phyloP scores from a whole-genome alignment of 2,329 filamentous ascomycete genomes.

The Periglandula ipomoeae region DNA sequence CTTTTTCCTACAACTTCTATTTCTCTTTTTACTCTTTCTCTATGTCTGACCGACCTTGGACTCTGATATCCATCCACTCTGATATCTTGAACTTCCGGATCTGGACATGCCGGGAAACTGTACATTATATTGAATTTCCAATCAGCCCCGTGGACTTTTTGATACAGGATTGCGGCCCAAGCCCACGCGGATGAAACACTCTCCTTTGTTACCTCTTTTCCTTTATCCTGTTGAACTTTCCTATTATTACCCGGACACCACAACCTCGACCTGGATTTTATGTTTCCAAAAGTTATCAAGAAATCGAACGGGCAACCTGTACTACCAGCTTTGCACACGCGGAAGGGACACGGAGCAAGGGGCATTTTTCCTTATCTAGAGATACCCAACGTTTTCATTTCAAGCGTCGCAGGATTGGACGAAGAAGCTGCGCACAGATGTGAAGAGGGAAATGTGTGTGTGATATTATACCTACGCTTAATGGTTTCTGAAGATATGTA shows the following conservation, averaged over 20 bases:
- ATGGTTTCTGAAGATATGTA: background rate
- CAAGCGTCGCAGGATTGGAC: slow-evolving; percentile 6
- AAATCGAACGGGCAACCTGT: slow-evolving; percentile 20
- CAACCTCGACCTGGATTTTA: slow-evolving; percentile 13
- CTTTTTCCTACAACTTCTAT: background rate
- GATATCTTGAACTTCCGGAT: slow-evolving; percentile 5
- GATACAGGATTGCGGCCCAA: slow-evolving; percentile 1
- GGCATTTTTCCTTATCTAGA: slow-evolving; percentile 24
- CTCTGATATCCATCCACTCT: background rate
- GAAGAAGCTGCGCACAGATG: slow-evolving; percentile 8
- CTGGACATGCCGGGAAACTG: slow-evolving; percentile 7
- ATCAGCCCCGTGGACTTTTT: slow-evolving; percentile 11
- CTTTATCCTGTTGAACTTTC: background rate
- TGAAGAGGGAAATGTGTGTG: slow-evolving; percentile 6
- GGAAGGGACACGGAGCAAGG: slow-evolving; percentile 17
- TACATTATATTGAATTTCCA: slow-evolving; percentile 6
- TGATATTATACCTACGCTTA: slow-evolving; percentile 1
- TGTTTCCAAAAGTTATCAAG: slow-evolving; percentile 9
- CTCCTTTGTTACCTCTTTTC: background rate
- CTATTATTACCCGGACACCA: slow-evolving; percentile 2
- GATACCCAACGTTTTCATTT: slow-evolving; percentile 24
- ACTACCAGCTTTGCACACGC: slow-evolving; percentile 21
- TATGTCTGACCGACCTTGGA: background rate
- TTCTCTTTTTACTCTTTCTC: background rate
- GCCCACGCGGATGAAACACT: background rate